Base-by-base conservation (phyloP, 148 eudicot genomes). In the Polygonum aviculare region DNA sequence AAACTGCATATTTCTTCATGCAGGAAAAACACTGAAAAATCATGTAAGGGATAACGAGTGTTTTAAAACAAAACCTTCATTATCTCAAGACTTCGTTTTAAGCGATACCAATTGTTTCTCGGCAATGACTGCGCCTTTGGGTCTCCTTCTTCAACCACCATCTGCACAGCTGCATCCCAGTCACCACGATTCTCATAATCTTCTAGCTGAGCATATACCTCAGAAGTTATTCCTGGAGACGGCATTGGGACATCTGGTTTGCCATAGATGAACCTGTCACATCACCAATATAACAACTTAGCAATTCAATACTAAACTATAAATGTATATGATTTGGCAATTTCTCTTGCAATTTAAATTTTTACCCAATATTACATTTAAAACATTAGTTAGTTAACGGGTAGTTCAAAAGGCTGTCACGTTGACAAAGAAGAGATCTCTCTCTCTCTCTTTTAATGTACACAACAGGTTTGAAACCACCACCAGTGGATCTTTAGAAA, bases 241-340 rank as follows among this genome's bases (percentile, higher is more conserved):
- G 98, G 91, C 86, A 78, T 86, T 74, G 98, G 98, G 44, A 92
- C 97, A 90, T 89, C 91, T 76, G 98, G 98, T 78, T 92, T 94
- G 78, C 98, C 98, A 79, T 94, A 94, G 51, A 92, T 82, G 81
- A 87, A 94, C 98, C 98, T 94, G 14, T 35, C 72, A 57, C 63
- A 67, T 67, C 21, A 67, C 72, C 19, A 16, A 67, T 67, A 38
- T 14, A 67, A 67, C 9, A 38, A 67, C n/a, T 67, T 36, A 67
- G 71, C 9, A 35, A 7, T 67, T 36, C 7, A 35, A 67, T 35
- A 67, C 44, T 67, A 10, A 21, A 33, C 63, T 57, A 57, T n/a
- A 2, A 21, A 19, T 57, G 63, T 33, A 57, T 21, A 57, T 10
- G 21, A 57, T 57, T 57, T 14, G 3, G 10, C 63, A 57, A 57